Conservation (phyloP, 179 eudicot genomes). For the Corrigiola litoralis region DNA sequence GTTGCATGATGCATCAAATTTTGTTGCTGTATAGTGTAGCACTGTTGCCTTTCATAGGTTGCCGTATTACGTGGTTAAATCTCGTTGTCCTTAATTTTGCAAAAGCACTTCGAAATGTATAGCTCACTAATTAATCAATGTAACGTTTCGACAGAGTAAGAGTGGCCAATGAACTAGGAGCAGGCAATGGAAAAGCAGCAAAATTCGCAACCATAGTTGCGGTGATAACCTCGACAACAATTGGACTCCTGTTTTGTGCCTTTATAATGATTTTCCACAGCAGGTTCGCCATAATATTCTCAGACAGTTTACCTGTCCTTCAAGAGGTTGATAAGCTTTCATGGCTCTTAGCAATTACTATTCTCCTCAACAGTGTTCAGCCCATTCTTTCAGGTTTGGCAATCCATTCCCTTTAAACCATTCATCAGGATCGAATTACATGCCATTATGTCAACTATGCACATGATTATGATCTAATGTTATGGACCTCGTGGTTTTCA, state of each 20-base stretch:
- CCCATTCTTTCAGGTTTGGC: conserved; percentile 41
- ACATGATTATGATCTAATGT: not conserved
- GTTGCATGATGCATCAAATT: no score
- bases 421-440: not conserved
- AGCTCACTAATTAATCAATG: no score
- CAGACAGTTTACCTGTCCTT: conserved; percentile 30
- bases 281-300: conserved; percentile 30
- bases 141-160: conserved; percentile 50
- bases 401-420: not conserved
- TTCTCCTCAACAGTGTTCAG: conserved; percentile 46
- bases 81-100: no score
- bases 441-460: no score
- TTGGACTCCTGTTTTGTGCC: conserved; percentile 34
- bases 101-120: no score
- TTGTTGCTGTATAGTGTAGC: no score
- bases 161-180: conserved; percentile 44
- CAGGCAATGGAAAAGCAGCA: conserved; percentile 44
- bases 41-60: no score
- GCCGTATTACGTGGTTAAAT: no score
- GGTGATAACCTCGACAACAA: conserved; percentile 31
- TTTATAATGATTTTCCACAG: conserved; percentile 28
- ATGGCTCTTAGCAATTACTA: conserved; percentile 37
- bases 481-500: not conserved
- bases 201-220: conserved; percentile 40
- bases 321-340: conserved; percentile 34